Evolutionary conservation across 176 grass and related monocot genomes (phyloP), one percentile per base, ranked within the genome.

Genomic region (Oryza australiensis): DNA sequence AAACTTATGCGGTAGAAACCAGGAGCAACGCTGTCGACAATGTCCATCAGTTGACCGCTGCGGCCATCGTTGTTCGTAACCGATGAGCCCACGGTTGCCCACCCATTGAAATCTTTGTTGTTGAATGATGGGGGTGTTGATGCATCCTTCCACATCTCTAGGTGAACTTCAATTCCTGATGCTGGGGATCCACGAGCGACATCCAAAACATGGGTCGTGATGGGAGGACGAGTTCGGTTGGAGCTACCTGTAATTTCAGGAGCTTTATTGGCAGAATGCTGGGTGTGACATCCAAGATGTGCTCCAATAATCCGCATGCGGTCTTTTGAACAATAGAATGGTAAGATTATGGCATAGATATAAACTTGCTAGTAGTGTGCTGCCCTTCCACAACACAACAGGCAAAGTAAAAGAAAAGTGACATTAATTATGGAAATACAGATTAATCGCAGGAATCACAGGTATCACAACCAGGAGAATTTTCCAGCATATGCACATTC

Each of bases 151-250:
- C 93, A 99, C 85, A 88, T 88, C 76, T 99, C 96, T 64, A 95
- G 83, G 60, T 89, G 84, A 69, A 99, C 82, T 33, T 95, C 91
- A 16, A 99, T 87, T 75, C 90, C 90, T 37, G 96, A 88, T 70
- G 93, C 96, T 62, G 91, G 91, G 11, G 75, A 85, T 66, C 96
- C 96, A 86, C 59, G 46, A 22, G 91, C 91, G 0, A 89, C 74
- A 27, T 99, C 96, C 80, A 94, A 71, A 59, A 99, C 93, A 74
- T 99, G 96, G 53, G 96, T 99, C 83, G 93, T 99, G 20, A 99
- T 92, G 29, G 96, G 93, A 41, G 96, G 96, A 7, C 89, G 89
- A 32, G 83, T 88, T 69, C 86, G 81, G 64, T 48, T 81, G 12
- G 66, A 78, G 35, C 80, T 73, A 86, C 90, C 87, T 95, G 96